Base-by-base conservation (phyloP, 495 filamentous ascomycete genomes). In the Melanomma pulvis-pyrius region DNA sequence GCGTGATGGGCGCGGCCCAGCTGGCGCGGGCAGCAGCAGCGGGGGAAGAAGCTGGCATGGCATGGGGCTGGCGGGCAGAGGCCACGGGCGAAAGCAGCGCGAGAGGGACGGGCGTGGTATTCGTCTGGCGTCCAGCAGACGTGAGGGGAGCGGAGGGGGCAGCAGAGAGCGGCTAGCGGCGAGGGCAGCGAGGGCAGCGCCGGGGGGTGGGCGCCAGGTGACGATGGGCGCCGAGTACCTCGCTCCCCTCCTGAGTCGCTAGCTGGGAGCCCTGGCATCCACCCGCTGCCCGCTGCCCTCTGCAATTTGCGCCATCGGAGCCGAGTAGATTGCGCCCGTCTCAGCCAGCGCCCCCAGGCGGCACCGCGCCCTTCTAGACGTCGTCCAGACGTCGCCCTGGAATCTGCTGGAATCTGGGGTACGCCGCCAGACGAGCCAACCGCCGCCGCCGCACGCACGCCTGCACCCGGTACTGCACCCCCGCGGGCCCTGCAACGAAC, bases 351-450 rank as follows among this genome's bases (percentile, higher is more conserved):
- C 60, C 65, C 2, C 29, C 17, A 32, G 48, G 24, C n/a, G 58
- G 56, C 50, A 67, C 41, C 36, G 65, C 65, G 65, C 34, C 21
- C 34, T 52, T 61, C 57, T 48, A 60, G 64, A 56, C 50, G 58
- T 41, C 26, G 34, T 8, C 34, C 17, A 17, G 8, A 17, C 34
- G 34, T 8, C 17, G 34, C 34, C 8, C 34, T 41, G 34, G 34
- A 41, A 17, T 8, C 25, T 50, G 22, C 34, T 65, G 56, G 58
- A 67, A 67, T 67, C 64, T 67, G 64, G 64, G 64, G 64, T 61
- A 67, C 3, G 32, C 61, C 13, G 1, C 29, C 50, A 65, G 22
- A 39, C 62, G 62, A 65, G 57, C 64, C 32, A 59, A 66, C 54
- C 25, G 34, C 26, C 30, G 9, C 53, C 7, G n/a, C 11, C 30